Percentiles rank a stretch among this genome's conserved stretches.
Evolutionary conservation across 257 asterid genomes (phyloP).

Genomic region (Solanum chilense): DNA sequence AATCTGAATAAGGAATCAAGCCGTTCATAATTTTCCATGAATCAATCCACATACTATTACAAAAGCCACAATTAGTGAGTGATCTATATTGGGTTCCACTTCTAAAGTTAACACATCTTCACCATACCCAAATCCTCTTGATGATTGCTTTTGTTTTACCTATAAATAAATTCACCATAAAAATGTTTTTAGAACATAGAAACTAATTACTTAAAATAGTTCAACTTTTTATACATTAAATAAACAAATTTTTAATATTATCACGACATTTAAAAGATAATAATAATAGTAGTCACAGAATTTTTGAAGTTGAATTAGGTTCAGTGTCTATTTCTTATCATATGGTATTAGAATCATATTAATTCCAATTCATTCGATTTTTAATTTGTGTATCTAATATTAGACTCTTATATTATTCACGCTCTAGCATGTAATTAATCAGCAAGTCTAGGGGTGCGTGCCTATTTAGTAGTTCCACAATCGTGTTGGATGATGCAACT

Average conservation of each 20-base stretch:
- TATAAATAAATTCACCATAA: slow-evolving; percentile 20
- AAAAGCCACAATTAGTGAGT: slow-evolving; percentile 53
- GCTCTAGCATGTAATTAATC: neutral
- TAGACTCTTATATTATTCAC: neutral
- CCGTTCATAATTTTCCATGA: slow-evolving; percentile 25
- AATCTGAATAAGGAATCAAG: too few species aligned
- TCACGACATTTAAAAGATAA: neutral
- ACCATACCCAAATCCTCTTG: slow-evolving; percentile 48
- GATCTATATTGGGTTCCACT: slow-evolving; percentile 60
- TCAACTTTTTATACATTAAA: neutral
- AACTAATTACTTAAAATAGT: neutral
- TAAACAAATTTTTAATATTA: neutral
- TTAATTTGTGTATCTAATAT: neutral
- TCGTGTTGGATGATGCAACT: neutral
- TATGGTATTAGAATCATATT: neutral
- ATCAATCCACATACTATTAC: slow-evolving; percentile 56
- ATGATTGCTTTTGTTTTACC: slow-evolving; percentile 45
- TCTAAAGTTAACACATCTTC: slow-evolving; percentile 52
- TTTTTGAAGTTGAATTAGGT: neutral
- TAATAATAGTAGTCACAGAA: neutral
- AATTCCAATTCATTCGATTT: neutral
- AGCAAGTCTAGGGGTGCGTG: neutral
- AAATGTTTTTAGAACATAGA: neutral
- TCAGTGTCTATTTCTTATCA: neutral
- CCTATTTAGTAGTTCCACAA: neutral